phyloP scores from a whole-genome alignment of 2,329 filamentous ascomycete species.

The Paracamarosporium sp. region DNA sequence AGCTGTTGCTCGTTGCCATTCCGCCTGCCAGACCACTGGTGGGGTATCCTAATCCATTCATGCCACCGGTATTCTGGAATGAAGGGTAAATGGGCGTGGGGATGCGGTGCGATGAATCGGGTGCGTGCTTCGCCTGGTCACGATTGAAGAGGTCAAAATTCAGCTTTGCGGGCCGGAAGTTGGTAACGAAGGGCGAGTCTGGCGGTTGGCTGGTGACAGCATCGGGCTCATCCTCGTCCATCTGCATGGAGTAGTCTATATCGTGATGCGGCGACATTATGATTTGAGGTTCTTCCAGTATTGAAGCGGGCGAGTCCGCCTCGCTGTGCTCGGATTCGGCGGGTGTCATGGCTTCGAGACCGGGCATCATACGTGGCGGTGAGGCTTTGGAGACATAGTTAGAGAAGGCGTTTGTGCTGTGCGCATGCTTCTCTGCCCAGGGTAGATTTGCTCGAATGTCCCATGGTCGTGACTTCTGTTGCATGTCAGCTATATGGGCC shows the following conservation, averaged over 20 bases:
- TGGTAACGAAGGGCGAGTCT: conserved; percentile 39
- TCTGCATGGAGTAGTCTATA: conserved; percentile 44
- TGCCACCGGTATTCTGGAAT: conserved; percentile 36
- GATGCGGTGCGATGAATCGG: conserved; percentile 37
- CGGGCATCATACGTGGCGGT: conserved; percentile 31
- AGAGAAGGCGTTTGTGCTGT: conserved; percentile 10
- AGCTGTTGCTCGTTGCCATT: conserved; percentile 20
- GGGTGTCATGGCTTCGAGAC: conserved; percentile 38
- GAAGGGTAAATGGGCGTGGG: conserved; percentile 49
- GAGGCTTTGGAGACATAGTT: conserved; percentile 32
- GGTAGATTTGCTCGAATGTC: conserved; percentile 21
- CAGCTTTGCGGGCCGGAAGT: conserved; percentile 42
- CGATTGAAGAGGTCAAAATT: conserved; percentile 36
- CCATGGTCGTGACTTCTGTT: conserved; percentile 40
- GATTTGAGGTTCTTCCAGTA: conserved; percentile 23
- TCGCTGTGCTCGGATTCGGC: conserved; percentile 35
- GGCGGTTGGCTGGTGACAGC: conserved; percentile 41
- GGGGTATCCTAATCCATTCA: conserved; percentile 36
- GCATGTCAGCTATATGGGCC: conserved; percentile 4
- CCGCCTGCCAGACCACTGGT: conserved; percentile 36
- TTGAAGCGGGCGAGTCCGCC: conserved; percentile 33
- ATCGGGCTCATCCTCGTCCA: conserved; percentile 45
- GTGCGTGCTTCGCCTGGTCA: conserved; percentile 12
- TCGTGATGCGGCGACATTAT: conserved; percentile 29
- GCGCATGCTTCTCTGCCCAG: conserved; percentile 11